phyloP scores from a whole-genome alignment of 768 basidiomycete genomes.

The Cystoderma amianthinum region DNA sequence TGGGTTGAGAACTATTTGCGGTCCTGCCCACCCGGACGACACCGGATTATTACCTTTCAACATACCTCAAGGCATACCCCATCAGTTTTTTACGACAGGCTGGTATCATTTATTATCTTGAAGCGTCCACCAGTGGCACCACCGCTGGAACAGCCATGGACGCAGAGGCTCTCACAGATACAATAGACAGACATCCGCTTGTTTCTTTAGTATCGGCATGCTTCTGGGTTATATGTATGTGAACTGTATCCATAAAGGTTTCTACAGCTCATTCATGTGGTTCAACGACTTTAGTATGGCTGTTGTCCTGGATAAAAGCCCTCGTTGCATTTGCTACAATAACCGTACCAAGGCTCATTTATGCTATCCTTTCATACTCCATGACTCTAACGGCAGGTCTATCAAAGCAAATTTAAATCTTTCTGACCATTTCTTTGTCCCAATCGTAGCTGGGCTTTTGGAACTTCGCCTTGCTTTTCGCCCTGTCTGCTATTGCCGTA shows the following conservation, averaged over 20 bases:
- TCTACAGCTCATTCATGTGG: slow-evolving; percentile 3
- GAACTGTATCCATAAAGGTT: slow-evolving; percentile 4
- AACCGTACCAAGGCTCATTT: slow-evolving; percentile 72
- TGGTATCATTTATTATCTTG: too few species aligned
- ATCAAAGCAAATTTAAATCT: background rate
- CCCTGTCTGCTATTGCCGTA: slow-evolving; percentile 54
- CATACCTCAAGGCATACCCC: too few species aligned
- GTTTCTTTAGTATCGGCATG: slow-evolving; percentile 73
- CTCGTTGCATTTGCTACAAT: slow-evolving; percentile 79
- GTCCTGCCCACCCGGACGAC: too few species aligned
- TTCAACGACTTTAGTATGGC: slow-evolving; percentile 60
- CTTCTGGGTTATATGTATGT: slow-evolving; percentile 81
- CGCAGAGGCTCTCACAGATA: slow-evolving; percentile 23
- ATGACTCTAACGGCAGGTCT: slow-evolving; percentile 76
- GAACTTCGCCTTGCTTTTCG: slow-evolving; percentile 77
- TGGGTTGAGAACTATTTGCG: too few species aligned
- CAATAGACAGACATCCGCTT: slow-evolving; percentile 54
- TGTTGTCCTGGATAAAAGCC: slow-evolving; percentile 70
- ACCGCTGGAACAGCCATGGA: slow-evolving; percentile 34
- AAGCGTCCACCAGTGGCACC: too few species aligned
- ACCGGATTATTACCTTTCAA: too few species aligned
- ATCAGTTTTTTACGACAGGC: too few species aligned
- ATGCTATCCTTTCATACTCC: slow-evolving; percentile 76
- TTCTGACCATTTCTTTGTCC: slow-evolving; percentile 3
- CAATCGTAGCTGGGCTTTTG: slow-evolving; percentile 76